A percentile compares a stretch with the other conserved stretches of the same genome.
Conservation (phyloP, 352 stramenopile species). For the Peronospora farinosa region DNA sequence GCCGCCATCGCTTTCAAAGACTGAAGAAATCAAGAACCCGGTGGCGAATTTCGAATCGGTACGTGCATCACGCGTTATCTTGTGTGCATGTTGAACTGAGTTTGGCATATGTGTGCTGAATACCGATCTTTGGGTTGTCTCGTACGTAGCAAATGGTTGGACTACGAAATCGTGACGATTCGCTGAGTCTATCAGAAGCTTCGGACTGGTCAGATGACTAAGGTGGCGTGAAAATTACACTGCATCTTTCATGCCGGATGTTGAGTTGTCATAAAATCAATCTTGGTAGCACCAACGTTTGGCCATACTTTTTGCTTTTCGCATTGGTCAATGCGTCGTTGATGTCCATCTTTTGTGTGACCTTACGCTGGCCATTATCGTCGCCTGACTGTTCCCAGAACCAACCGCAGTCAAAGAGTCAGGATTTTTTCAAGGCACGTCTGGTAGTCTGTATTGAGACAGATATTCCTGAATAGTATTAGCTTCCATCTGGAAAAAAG, state of each 20-base stretch:
- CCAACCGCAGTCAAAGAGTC: constrained; percentile 17
- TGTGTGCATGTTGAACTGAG: constrained; percentile 1
- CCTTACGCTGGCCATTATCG: too few relatives aligned
- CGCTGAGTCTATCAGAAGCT: constrained; percentile 75
- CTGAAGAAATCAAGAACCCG: constrained; percentile 47
- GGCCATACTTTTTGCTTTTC: too few relatives aligned
- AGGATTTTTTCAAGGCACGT: constrained; percentile 38
- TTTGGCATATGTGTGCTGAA: constrained; percentile 1
- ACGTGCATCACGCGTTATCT: constrained; percentile 2
- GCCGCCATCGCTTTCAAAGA: constrained; percentile 31
- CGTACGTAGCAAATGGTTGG: constrained; percentile 81
- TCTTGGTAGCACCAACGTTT: constrained; percentile 36
- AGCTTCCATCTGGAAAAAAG: constrained; percentile 46
- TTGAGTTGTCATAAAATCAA: constrained; percentile 12
- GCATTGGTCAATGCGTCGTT: not conserved
- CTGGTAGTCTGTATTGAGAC: constrained; percentile 53
- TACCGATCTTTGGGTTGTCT: constrained; percentile 4
- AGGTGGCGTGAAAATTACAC: constrained; percentile 11
- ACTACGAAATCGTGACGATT: constrained; percentile 65
- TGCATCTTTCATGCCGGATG: constrained; percentile 19
- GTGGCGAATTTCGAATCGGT: constrained; percentile 63
- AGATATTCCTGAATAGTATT: constrained; percentile 48
- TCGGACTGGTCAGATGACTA: constrained; percentile 86
- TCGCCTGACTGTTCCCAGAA: too few relatives aligned
- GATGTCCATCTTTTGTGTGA: constrained; percentile 9